Evolutionary conservation across 208 protist genomes (phyloP).

Genomic region (Leptomonas seymouri): DNA sequence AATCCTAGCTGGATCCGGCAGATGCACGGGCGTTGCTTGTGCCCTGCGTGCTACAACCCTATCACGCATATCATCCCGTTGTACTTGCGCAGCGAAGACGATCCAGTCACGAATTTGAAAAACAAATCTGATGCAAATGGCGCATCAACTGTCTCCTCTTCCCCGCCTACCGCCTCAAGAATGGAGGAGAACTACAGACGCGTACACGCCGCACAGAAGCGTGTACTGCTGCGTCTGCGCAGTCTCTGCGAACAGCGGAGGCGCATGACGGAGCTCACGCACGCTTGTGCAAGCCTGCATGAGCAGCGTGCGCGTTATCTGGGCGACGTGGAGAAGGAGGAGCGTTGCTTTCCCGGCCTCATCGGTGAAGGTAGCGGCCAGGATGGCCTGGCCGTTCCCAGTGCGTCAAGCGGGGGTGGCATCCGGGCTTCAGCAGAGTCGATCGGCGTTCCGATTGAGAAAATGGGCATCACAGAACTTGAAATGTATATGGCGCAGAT

Average conservation of each 20-base stretch:
- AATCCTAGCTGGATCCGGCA: slow-evolving; percentile 1
- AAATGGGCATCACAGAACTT: slow-evolving; percentile 76
- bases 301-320: slow-evolving; percentile 43
- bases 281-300: slow-evolving; percentile 67
- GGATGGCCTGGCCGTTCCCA: not conserved
- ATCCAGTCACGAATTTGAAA: slow-evolving; percentile 2
- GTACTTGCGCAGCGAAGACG: slow-evolving; percentile 35
- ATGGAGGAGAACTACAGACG: slow-evolving; percentile 25
- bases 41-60: slow-evolving; percentile 48
- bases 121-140: not conserved
- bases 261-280: slow-evolving; percentile 50
- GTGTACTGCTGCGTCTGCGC: slow-evolving; percentile 49
- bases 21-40: slow-evolving; percentile 29
- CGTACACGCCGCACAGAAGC: slow-evolving; percentile 56
- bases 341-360: slow-evolving; percentile 46
- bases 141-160: not conserved
- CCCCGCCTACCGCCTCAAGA: slow-evolving; percentile 8
- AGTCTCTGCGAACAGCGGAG: slow-evolving; percentile 41
- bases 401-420: not conserved
- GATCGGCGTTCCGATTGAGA: slow-evolving; percentile 29
- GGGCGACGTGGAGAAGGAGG: slow-evolving; percentile 55
- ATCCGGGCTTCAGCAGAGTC: not conserved
- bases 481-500: slow-evolving; percentile 71
- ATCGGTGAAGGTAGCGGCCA: slow-evolving; percentile 3
- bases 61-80: slow-evolving; percentile 60